phyloP scores from a whole-genome alignment of 768 basidiomycete genomes.

The Stropharia rugosoannulata region DNA sequence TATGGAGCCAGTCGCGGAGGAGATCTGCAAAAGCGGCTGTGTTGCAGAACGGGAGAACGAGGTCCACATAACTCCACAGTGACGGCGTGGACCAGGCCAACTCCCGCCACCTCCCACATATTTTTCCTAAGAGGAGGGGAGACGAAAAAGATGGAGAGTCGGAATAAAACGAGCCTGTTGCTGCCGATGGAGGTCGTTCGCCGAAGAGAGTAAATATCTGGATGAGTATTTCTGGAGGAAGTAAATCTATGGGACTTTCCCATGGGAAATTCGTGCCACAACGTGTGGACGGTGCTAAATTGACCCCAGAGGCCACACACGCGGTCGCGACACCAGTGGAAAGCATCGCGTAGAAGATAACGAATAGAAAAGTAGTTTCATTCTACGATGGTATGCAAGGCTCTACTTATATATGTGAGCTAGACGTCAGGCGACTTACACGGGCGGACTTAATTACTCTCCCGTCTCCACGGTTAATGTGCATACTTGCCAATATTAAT shows the following conservation, averaged over 20 bases:
- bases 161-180: background rate
- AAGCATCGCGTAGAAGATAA: too few species aligned
- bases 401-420: too few species aligned
- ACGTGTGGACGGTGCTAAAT: too few species aligned
- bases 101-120: slow-evolving; percentile 10
- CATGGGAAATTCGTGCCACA: background rate
- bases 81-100: slow-evolving; percentile 8
- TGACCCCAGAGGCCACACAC: too few species aligned
- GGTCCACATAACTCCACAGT: slow-evolving; percentile 11
- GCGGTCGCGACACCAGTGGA: too few species aligned
- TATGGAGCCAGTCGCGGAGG: background rate
- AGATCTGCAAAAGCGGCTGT: background rate
- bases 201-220: background rate
- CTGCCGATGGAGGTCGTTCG: background rate
- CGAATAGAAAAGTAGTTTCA: too few species aligned
- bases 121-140: slow-evolving; percentile 9
- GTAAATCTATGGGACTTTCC: background rate
- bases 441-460: too few species aligned
- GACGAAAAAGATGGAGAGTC: background rate
- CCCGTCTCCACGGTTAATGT: too few species aligned
- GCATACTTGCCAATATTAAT: too few species aligned
- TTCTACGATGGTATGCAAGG: too few species aligned
- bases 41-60: background rate
- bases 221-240: background rate
- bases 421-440: too few species aligned